phyloP scores from a whole-genome alignment of 2,329 filamentous ascomycete species.

The Metarhizium rileyi region DNA sequence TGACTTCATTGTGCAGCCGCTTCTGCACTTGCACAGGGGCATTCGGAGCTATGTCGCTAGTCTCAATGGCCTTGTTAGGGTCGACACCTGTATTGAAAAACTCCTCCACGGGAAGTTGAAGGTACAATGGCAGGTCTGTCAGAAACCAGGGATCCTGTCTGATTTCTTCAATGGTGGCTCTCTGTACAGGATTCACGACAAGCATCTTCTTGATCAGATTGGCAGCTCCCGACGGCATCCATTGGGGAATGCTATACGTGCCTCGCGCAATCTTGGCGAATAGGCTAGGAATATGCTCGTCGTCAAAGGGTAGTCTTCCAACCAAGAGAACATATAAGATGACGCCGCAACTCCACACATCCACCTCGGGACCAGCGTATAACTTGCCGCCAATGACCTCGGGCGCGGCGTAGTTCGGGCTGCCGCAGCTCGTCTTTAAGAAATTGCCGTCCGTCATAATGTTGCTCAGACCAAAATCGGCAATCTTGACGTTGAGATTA shows the following conservation, averaged over 20 bases:
- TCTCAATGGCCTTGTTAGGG: slow-evolving; percentile 81
- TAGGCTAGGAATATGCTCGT: slow-evolving; percentile 93
- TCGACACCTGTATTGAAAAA: slow-evolving; percentile 92
- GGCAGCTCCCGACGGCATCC: slow-evolving; percentile 77
- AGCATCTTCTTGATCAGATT: slow-evolving; percentile 86
- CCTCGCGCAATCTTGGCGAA: slow-evolving; percentile 97
- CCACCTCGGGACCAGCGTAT: slow-evolving; percentile 93
- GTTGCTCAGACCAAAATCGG: slow-evolving; percentile 96
- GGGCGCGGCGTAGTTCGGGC: slow-evolving; percentile 94
- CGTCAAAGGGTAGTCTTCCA: slow-evolving; percentile 85
- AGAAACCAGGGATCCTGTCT: slow-evolving; percentile 90
- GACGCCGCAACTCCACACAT: slow-evolving; percentile 95
- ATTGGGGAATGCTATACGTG: slow-evolving; percentile 83
- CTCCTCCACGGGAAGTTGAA: slow-evolving; percentile 80
- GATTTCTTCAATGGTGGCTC: slow-evolving; percentile 90
- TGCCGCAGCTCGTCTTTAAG: slow-evolving; percentile 95
- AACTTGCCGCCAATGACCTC: slow-evolving; percentile 97
- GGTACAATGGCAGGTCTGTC: slow-evolving; percentile 75
- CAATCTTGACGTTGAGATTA: slow-evolving; percentile 96
- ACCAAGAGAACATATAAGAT: slow-evolving; percentile 79
- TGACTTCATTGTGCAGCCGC: slow-evolving; percentile 83
- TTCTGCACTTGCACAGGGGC: slow-evolving; percentile 73
- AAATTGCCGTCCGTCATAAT: slow-evolving; percentile 99
- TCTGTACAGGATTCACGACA: slow-evolving; percentile 87
- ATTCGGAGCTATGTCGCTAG: slow-evolving; percentile 69